These are phyloP conservation scores for Albifimbria verrucaria DNA, from an alignment of 2,329 filamentous ascomycete genomes.

Conservation along the genomic window DNA sequence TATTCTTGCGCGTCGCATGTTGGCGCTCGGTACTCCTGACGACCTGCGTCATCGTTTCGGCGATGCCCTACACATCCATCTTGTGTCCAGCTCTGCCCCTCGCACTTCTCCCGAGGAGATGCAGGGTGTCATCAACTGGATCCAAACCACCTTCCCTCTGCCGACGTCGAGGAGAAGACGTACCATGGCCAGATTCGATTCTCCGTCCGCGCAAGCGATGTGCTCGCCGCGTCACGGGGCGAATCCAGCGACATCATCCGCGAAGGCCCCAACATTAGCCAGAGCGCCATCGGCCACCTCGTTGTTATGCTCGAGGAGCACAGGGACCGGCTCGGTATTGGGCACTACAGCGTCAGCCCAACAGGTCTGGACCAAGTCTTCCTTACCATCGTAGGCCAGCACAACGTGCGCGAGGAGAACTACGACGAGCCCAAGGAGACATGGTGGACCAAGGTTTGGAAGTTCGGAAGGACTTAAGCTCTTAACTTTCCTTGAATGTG, in stretches of 20 bases:
- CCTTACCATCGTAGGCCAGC: conserved; percentile 74
- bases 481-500: background rate
- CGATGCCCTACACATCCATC: conserved; percentile 74
- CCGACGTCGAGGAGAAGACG: conserved; percentile 66
- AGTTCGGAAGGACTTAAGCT: background rate
- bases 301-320: conserved; percentile 72
- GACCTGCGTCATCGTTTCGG: conserved; percentile 72
- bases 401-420: conserved; percentile 75
- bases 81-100: conserved; percentile 73
- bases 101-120: conserved; percentile 70
- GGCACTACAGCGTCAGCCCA: conserved; percentile 83
- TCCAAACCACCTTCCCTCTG: conserved; percentile 57
- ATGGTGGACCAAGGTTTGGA: conserved; percentile 6
- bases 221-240: conserved; percentile 23
- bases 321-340: conserved; percentile 65
- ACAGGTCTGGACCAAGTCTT: conserved; percentile 92
- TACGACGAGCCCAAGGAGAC: conserved; percentile 35
- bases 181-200: conserved; percentile 90
- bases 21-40: conserved; percentile 76
- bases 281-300: conserved; percentile 61
- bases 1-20: conserved; percentile 82
- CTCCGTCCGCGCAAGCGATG: conserved; percentile 60
- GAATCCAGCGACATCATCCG: conserved; percentile 18
- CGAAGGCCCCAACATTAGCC: conserved; percentile 22
- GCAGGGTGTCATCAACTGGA: conserved; percentile 62